These are phyloP conservation scores for Nitzschia sp. DNA, from an alignment of 108 stramenopile species.

Conservation along the genomic window DNA sequence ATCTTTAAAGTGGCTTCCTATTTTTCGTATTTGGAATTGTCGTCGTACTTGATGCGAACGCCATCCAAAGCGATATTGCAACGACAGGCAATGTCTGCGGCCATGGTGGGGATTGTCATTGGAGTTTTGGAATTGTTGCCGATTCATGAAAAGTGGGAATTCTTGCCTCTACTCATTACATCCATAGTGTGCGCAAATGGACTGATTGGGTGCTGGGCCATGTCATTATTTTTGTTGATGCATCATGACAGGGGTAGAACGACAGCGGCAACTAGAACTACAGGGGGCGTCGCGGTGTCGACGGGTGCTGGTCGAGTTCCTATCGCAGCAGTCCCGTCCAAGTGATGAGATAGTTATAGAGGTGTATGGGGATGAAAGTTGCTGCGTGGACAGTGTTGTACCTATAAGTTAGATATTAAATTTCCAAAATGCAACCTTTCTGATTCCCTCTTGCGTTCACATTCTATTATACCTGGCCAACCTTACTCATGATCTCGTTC, in stretches of 20 bases:
- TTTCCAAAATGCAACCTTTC: no score
- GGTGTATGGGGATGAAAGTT: no score
- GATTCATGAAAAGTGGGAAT: constrained; percentile 66
- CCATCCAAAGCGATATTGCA: constrained; percentile 6
- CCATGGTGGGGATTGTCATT: constrained; percentile 18
- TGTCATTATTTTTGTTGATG: constrained; percentile 31
- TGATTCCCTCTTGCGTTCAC: no score
- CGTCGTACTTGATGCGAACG: constrained; percentile 15
- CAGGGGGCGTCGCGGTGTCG: neutral
- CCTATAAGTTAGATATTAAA: neutral
- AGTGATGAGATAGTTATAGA: no score
- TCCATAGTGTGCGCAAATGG: constrained; percentile 67
- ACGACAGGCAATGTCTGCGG: constrained; percentile 15
- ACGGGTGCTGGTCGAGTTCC: neutral
- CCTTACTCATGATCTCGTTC: constrained; percentile 51
- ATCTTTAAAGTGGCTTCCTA: constrained; percentile 54
- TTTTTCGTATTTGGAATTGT: constrained; percentile 49
- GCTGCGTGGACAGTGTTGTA: neutral
- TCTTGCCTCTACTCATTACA: constrained; percentile 77
- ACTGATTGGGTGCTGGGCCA: constrained; percentile 61
- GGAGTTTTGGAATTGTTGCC: constrained; percentile 65
- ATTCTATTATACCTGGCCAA: no score
- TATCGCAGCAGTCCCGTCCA: no score
- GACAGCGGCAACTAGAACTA: no score
- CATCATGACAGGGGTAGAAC: neutral